Percentiles rank a stretch among this genome's conserved stretches.
Conservation (phyloP, 805 yeast genomes). For the Cyberlindnera suaveolens region DNA sequence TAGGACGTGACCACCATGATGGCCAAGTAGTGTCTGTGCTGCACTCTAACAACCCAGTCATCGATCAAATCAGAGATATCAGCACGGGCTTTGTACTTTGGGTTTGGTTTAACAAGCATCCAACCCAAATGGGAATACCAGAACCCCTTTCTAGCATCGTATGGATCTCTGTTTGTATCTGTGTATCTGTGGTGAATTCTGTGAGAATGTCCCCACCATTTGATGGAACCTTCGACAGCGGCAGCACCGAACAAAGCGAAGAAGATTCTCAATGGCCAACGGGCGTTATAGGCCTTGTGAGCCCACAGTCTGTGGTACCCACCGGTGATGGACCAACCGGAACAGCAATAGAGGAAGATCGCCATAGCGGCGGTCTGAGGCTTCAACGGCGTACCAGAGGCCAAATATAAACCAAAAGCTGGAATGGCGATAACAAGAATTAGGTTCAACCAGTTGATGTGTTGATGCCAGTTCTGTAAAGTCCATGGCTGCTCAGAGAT, state of each 20-base stretch:
- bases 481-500: constrained; percentile 82
- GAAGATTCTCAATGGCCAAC: constrained; percentile 52
- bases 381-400: constrained; percentile 42
- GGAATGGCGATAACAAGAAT: constrained; percentile 61
- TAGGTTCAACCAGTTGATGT: constrained; percentile 74
- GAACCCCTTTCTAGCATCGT: constrained; percentile 78
- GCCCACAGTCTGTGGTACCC: constrained; percentile 82
- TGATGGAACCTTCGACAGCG: constrained; percentile 77
- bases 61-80: constrained; percentile 64
- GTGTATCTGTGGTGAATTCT: constrained; percentile 85
- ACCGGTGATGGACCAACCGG: constrained; percentile 76
- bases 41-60: constrained; percentile 76
- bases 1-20: constrained; percentile 58
- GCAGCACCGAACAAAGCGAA: constrained; percentile 79
- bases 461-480: constrained; percentile 59
- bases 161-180: constrained; percentile 78
- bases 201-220: constrained; percentile 87
- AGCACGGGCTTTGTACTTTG: constrained; percentile 60
- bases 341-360: constrained; percentile 44
- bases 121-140: constrained; percentile 85
- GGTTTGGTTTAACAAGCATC: constrained; percentile 79
- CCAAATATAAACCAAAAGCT: constrained; percentile 40
- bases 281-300: constrained; percentile 66
- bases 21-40: constrained; percentile 68
- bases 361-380: constrained; percentile 24